These are phyloP conservation scores for Erigeron philadelphicus DNA, from an alignment of 140 eudicot genomes.

Conservation along the genomic window DNA sequence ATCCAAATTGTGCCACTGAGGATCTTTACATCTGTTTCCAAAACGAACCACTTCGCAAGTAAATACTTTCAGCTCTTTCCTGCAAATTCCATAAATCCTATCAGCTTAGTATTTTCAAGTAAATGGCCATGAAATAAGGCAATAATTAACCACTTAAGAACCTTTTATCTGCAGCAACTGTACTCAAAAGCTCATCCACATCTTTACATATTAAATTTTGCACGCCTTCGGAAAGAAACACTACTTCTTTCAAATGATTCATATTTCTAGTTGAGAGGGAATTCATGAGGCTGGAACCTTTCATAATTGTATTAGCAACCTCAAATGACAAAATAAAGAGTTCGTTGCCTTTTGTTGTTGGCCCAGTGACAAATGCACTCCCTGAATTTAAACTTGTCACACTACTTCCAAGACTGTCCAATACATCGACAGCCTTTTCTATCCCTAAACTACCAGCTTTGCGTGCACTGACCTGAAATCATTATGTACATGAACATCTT, in stretches of 20 bases:
- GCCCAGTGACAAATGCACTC: constrained; percentile 60
- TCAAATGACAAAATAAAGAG: constrained; percentile 70
- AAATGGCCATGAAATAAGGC: neutral
- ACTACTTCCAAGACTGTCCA: constrained; percentile 79
- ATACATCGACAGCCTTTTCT: constrained; percentile 61
- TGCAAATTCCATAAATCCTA: constrained; percentile 24
- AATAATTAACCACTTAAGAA: constrained; percentile 13
- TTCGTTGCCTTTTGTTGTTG: constrained; percentile 53
- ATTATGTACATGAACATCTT: neutral
- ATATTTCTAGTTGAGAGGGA: constrained; percentile 48
- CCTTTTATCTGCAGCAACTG: constrained; percentile 79
- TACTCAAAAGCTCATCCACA: constrained; percentile 57
- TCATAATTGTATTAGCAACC: constrained; percentile 85
- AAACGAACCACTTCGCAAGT: constrained; percentile 72
- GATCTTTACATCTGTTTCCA: constrained; percentile 91
- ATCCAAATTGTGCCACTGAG: constrained; percentile 96
- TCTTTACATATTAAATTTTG: constrained; percentile 62
- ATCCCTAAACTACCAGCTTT: constrained; percentile 61
- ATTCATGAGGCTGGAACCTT: constrained; percentile 66
- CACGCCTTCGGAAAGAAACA: constrained; percentile 70
- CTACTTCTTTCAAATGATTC: constrained; percentile 46
- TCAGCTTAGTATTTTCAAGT: constrained; percentile 2
- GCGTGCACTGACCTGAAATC: constrained; percentile 51
- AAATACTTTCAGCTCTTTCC: constrained; percentile 65
- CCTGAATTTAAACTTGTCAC: constrained; percentile 52